phyloP scores from a whole-genome alignment of 345 rosid species.

The Bruguiera sexangula region DNA sequence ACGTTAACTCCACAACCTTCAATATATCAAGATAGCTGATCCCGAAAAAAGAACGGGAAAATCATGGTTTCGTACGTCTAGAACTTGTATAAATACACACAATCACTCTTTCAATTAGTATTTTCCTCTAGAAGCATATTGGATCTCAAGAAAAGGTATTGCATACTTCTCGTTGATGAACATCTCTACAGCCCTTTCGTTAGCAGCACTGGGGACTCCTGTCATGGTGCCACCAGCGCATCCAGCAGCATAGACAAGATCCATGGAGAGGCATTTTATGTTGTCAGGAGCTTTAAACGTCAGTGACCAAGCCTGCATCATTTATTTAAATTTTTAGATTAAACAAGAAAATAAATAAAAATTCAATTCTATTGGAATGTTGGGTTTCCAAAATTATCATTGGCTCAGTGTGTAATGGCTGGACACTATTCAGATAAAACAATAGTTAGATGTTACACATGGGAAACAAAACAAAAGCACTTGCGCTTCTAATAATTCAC shows the following conservation, averaged over 20 bases:
- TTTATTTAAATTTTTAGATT: constrained; percentile 1
- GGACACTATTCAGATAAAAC: neutral
- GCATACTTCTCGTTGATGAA: constrained; percentile 75
- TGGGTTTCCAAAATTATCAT: neutral
- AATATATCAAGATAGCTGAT: constrained; percentile 83
- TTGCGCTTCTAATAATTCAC: no score
- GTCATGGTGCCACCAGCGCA: constrained; percentile 99
- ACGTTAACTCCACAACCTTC: constrained; percentile 85
- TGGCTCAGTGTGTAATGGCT: neutral
- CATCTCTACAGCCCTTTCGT: constrained; percentile 80
- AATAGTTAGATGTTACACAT: neutral
- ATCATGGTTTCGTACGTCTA: neutral
- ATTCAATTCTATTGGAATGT: neutral
- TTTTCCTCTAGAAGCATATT: neutral
- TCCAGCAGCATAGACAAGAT: constrained; percentile 92
- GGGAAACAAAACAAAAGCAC: neutral
- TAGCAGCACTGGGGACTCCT: constrained; percentile 92
- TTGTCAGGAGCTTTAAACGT: constrained; percentile 85
- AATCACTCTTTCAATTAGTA: neutral
- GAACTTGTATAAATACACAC: neutral
- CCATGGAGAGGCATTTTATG: constrained; percentile 86
- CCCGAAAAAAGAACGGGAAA: constrained; percentile 37
- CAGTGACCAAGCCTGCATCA: constrained; percentile 71
- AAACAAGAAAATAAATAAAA: neutral
- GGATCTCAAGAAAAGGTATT: constrained; percentile 1